Evolutionary conservation across 768 basidiomycete genomes (phyloP), one percentile per base, ranked within the genome.

Genomic region (Daedalea quercina): DNA sequence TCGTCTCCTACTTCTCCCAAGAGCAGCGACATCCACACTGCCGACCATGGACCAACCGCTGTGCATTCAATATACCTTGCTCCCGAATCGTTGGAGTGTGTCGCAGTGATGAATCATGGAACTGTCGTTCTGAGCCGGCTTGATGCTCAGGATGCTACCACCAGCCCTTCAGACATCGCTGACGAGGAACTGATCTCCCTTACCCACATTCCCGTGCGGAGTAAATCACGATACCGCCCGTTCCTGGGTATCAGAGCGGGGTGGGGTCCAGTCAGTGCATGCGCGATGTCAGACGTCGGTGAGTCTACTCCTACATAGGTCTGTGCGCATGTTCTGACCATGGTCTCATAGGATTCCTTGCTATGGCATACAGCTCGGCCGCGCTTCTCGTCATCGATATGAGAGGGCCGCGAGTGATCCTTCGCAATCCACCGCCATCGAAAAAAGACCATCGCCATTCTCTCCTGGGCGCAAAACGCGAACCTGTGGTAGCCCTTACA

Each of bases 201-300:
- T 23, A 70, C 73, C 1, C 80, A 85, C 62, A 60, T 84, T 26
- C 63, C 70, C 9, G 65, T 65, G n/a, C 52, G 63, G 9, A 61
- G 59, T 25, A 68, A 64, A 9, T 71, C 73, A 41, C 75, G 76
- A 31, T 84, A 84, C 55, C 72, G 71, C 26, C 88, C 90, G 0
- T 77, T 76, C 53, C 77, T 87, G 45, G 73, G 87, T 55, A 65
- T 92, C 28, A 68, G 70, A 25, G 65, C 79, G 33, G 67, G 69
- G 22, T 71, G 70, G 50, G 80, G 80, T 1, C 69, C 71, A 0
- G 71, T 81, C 2, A 73, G 76, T 3, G 74, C 79, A 19, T 80
- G 76, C 61, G 81, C 85, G 6, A 65, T 89, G 12, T 84, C 84
- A 11, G 84, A 91, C 63, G 78, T 89, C 45, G 92, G 92, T 86